Percentiles rank a stretch among this genome's conserved stretches.
These are phyloP conservation scores for Flagelloscypha sp. DNA, from an alignment of 768 basidiomycete genomes.

Conservation along the genomic window DNA sequence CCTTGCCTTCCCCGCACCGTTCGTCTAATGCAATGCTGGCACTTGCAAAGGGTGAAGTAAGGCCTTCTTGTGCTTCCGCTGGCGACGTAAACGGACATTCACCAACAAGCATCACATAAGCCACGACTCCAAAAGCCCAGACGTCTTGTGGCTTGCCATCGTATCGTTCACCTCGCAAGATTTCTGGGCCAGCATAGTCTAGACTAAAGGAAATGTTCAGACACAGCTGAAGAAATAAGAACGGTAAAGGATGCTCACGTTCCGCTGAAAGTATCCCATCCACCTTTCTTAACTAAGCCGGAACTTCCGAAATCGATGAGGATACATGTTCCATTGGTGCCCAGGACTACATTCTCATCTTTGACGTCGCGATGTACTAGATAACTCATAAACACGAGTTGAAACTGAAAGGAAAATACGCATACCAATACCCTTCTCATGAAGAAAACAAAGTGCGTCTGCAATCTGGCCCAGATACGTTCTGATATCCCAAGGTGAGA, in stretches of 20 bases:
- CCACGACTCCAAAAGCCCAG: constrained; percentile 97
- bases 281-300: constrained; percentile 70
- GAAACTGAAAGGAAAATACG: constrained; percentile 1
- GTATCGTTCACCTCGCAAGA: constrained; percentile 89
- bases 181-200: constrained; percentile 96
- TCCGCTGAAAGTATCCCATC: constrained; percentile 90
- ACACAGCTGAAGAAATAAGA: constrained; percentile 10
- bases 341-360: constrained; percentile 91
- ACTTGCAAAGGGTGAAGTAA: constrained; percentile 66
- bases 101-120: constrained; percentile 86
- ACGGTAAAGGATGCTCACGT: constrained; percentile 50
- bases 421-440: constrained; percentile 85
- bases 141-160: constrained; percentile 96
- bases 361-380: constrained; percentile 95
- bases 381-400: constrained; percentile 6
- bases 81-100: constrained; percentile 91
- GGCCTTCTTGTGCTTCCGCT: constrained; percentile 82
- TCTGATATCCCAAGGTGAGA: constrained; percentile 65
- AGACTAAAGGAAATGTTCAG: constrained; percentile 38
- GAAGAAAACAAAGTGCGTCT: constrained; percentile 83
- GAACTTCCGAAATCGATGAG: constrained; percentile 97
- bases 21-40: constrained; percentile 74
- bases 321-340: constrained; percentile 73
- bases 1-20: constrained; percentile 68
- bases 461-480: constrained; percentile 91